Evolutionary conservation across 2,329 filamentous ascomycete species (phyloP).

Genomic region (Ceratocystis harringtonii): DNA sequence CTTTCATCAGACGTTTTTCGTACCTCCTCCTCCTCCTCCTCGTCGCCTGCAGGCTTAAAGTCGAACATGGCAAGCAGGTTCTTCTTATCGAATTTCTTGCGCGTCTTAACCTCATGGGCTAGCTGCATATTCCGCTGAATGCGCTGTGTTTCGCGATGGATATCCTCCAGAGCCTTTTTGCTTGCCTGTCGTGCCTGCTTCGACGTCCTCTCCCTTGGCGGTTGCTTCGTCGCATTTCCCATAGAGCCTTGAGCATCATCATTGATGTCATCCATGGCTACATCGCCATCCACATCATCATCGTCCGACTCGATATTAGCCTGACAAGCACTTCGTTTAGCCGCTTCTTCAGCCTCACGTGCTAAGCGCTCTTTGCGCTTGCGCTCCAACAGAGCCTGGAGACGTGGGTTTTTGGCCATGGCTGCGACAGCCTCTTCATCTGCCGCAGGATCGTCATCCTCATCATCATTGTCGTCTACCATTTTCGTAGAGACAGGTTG

Average conservation of each 20-base stretch:
- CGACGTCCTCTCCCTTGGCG: slow-evolving; percentile 43
- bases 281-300: slow-evolving; percentile 26
- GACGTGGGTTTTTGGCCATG: slow-evolving; percentile 37
- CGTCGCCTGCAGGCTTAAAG: slow-evolving; percentile 36
- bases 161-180: slow-evolving; percentile 88
- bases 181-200: slow-evolving; percentile 71
- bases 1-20: slow-evolving; percentile 19
- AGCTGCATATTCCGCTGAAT: slow-evolving; percentile 83
- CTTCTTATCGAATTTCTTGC: slow-evolving; percentile 75
- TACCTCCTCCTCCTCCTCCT: slow-evolving; percentile 19
- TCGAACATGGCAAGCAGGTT: slow-evolving; percentile 77
- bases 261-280: slow-evolving; percentile 27
- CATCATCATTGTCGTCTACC: slow-evolving; percentile 20
- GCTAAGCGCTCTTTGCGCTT: slow-evolving; percentile 58
- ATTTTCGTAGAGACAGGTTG: slow-evolving; percentile 20
- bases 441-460: slow-evolving; percentile 26
- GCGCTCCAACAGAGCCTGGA: slow-evolving; percentile 56
- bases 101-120: slow-evolving; percentile 74
- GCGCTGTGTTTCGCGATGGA: slow-evolving; percentile 86
- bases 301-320: slow-evolving; percentile 26
- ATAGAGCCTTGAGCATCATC: slow-evolving; percentile 30
- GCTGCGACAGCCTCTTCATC: slow-evolving; percentile 34
- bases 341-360: slow-evolving; percentile 44
- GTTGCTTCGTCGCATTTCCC: slow-evolving; percentile 35
- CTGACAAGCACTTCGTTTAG: slow-evolving; percentile 25